Percentiles rank a stretch among this genome's conserved stretches.
phyloP scores from a whole-genome alignment of 495 filamentous ascomycete genomes.

The Talaromyces proteolyticus region DNA sequence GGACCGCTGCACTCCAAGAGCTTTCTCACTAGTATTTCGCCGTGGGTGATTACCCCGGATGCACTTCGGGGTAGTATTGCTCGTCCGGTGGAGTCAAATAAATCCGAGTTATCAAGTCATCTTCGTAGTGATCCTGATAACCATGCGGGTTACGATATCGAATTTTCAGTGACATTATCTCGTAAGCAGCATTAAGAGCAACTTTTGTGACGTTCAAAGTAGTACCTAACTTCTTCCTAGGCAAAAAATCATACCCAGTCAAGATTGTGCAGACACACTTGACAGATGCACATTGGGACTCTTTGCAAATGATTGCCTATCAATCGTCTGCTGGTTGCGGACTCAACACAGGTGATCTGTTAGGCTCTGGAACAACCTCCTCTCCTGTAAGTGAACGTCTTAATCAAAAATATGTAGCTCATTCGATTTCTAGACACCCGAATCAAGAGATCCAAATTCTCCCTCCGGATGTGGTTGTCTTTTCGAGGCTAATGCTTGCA shows the following conservation, averaged over 20 bases:
- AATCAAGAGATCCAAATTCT: neutral
- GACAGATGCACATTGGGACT: neutral
- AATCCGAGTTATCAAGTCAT: neutral
- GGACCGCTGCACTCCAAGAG: slow-evolving; percentile 61
- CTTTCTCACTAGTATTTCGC: slow-evolving; percentile 74
- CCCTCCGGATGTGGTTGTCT: neutral
- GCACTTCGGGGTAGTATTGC: slow-evolving; percentile 39
- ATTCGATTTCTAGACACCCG: neutral
- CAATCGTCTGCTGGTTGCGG: slow-evolving; percentile 15
- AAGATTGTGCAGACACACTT: neutral
- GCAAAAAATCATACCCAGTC: neutral
- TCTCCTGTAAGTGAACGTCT: neutral
- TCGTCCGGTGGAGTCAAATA: neutral
- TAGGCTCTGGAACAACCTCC: slow-evolving; percentile 15
- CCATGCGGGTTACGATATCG: neutral
- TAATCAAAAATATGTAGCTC: neutral
- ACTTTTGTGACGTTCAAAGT: neutral
- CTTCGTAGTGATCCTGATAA: neutral
- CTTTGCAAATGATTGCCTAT: slow-evolving; percentile 8
- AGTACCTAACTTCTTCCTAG: neutral
- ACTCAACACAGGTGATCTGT: slow-evolving; percentile 16
- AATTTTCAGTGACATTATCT: neutral
- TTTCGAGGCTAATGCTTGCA: neutral
- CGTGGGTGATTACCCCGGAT: slow-evolving; percentile 78
- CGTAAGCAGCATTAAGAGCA: neutral